These are phyloP conservation scores for Penicillium antarcticum DNA, from an alignment of 495 filamentous ascomycete genomes.

Conservation along the genomic window DNA sequence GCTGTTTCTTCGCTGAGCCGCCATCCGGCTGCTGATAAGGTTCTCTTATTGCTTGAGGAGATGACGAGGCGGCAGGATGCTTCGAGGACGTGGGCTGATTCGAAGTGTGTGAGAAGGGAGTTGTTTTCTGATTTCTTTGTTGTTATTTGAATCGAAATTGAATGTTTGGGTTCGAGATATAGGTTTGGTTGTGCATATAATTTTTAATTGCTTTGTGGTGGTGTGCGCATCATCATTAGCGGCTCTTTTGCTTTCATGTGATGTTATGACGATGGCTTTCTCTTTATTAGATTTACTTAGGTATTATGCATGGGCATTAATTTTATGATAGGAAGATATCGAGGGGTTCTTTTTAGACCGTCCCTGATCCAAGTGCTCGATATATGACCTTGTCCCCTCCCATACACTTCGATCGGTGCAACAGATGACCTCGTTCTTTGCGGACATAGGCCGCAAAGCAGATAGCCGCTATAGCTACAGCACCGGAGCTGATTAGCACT, in stretches of 20 bases:
- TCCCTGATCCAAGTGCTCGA: not conserved
- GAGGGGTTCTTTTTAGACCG: not conserved
- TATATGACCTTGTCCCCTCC: conserved; percentile 20
- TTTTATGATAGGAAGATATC: not conserved
- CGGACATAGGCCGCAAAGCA: conserved; percentile 57
- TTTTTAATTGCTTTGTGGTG: not conserved
- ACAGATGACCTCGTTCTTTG: conserved; percentile 57
- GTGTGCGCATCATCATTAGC: not conserved
- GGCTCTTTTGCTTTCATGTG: not conserved
- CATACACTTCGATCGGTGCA: conserved; percentile 46
- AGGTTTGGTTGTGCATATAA: not conserved
- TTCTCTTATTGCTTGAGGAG: conserved; percentile 32
- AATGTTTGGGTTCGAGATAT: not conserved
- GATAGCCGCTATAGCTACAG: conserved; percentile 44
- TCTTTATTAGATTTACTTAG: too few relatives aligned
- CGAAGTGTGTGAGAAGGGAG: conserved; percentile 34
- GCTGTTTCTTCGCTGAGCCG: conserved; percentile 5
- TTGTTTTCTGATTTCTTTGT: conserved; percentile 38
- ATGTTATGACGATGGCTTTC: too few relatives aligned
- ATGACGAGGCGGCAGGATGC: conserved; percentile 39
- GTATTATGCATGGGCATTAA: not conserved
- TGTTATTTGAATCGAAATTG: conserved; percentile 28
- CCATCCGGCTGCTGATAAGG: conserved; percentile 34
- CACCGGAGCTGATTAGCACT: conserved; percentile 51
- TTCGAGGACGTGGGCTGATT: conserved; percentile 40